Evolutionary conservation across 495 filamentous ascomycete genomes (phyloP).

Genomic region (Cladorrhinum samala): DNA sequence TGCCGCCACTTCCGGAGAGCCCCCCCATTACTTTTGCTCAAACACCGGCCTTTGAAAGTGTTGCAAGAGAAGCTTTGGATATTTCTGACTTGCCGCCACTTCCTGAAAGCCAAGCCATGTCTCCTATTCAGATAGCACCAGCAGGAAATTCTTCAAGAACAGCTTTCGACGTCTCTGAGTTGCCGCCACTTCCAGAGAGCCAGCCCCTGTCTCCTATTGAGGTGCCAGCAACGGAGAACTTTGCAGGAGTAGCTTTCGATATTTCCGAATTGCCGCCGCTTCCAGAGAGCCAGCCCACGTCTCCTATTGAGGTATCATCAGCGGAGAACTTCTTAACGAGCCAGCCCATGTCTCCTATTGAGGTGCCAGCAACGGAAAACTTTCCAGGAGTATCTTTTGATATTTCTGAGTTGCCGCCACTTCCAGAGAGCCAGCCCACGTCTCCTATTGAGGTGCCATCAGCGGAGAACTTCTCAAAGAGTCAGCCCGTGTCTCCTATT

Average conservation of each 20-base stretch:
- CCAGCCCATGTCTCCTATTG: background rate
- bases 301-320: background rate
- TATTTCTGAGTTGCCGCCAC: background rate
- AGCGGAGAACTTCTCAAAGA: too few relatives aligned
- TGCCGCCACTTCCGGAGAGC: background rate
- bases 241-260: too few relatives aligned
- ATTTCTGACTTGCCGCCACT: background rate
- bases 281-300: background rate
- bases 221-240: background rate
- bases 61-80: background rate
- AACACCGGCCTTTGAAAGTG: background rate
- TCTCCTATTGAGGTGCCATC: too few relatives aligned
- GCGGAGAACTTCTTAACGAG: background rate
- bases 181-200: constrained; percentile 7
- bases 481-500: too few relatives aligned
- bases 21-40: background rate
- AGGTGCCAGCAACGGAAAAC: background rate
- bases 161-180: too few relatives aligned
- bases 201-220: background rate
- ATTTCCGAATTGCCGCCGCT: background rate
- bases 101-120: background rate
- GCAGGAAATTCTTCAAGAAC: background rate
- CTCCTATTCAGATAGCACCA: background rate
- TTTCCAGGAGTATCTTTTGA: background rate
- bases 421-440: background rate